Conservation (phyloP, 2,329 filamentous ascomycete species). For the Aschersonia sp. region DNA sequence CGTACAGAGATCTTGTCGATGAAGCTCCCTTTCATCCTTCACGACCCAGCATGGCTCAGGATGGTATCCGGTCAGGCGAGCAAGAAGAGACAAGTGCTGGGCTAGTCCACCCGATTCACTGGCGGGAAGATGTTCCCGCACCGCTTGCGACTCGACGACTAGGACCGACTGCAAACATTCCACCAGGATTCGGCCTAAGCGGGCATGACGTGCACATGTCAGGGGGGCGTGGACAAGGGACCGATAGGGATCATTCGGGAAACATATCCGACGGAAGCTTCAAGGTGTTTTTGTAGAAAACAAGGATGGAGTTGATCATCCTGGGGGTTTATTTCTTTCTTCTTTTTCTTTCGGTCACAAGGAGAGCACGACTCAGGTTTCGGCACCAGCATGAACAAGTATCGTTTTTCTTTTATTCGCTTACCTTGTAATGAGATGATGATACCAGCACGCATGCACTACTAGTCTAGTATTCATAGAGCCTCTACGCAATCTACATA, state of each 20-base stretch:
- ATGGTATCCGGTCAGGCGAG: conserved; percentile 6
- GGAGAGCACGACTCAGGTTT: not conserved
- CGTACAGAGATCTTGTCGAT: conserved; percentile 19
- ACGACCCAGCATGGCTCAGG: conserved; percentile 12
- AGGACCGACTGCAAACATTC: conserved; percentile 2
- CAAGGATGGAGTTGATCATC: not conserved
- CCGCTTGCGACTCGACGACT: conserved; percentile 1
- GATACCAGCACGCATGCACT: conserved; percentile 3
- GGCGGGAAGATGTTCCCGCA: conserved; percentile 3
- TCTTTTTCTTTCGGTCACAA: not conserved
- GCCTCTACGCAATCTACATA: too few species aligned
- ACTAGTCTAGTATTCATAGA: not conserved
- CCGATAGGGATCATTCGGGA: conserved; percentile 7
- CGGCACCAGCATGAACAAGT: not conserved
- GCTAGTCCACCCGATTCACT: conserved; percentile 4
- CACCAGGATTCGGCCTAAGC: conserved; percentile 2
- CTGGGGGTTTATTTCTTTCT: not conserved
- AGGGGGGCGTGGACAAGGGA: conserved; percentile 3
- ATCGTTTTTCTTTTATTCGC: not conserved
- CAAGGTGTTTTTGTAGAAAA: conserved; percentile 10
- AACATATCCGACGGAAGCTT: conserved; percentile 12
- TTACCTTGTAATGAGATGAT: not conserved
- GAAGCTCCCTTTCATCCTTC: conserved; percentile 23
- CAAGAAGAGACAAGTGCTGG: conserved; percentile 3
- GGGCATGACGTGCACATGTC: conserved; percentile 5